phyloP scores from a whole-genome alignment of 345 rosid species.

The Eucalyptus dawsonii region DNA sequence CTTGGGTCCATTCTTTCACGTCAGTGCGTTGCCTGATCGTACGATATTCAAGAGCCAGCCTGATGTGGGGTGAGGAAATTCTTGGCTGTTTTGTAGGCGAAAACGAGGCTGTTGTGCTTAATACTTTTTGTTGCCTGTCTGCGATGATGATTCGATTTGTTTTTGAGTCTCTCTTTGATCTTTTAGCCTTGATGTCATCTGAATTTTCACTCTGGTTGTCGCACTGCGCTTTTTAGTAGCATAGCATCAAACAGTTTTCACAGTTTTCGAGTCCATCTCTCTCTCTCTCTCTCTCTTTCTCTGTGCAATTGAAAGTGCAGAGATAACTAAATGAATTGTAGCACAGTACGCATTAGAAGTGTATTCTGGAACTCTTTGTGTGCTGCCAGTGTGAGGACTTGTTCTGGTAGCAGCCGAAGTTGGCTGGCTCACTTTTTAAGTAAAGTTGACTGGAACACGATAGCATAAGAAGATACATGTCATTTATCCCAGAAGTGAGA shows the following conservation, averaged over 20 bases:
- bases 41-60: conserved; percentile 83
- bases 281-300: not conserved
- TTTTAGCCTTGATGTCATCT: too few species aligned
- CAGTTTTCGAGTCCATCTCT: not conserved
- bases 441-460: not conserved
- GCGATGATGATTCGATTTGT: too few species aligned
- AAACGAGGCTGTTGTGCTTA: not conserved
- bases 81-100: not conserved
- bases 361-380: not conserved
- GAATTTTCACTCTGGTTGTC: not conserved
- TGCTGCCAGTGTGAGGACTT: not conserved
- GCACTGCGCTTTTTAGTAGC: not conserved
- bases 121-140: not conserved
- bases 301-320: not conserved
- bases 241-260: not conserved
- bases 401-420: not conserved
- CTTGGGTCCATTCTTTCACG: conserved; percentile 90
- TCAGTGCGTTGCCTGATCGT: conserved; percentile 87
- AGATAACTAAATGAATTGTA: not conserved
- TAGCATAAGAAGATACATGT: not conserved
- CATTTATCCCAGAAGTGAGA: not conserved
- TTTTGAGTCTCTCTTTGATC: too few species aligned
- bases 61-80: conserved; percentile 80
- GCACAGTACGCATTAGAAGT: not conserved
- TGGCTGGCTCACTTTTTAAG: not conserved